These are phyloP conservation scores for Tolypocladium amazonense DNA, from an alignment of 2,329 filamentous ascomycete genomes.

Conservation along the genomic window DNA sequence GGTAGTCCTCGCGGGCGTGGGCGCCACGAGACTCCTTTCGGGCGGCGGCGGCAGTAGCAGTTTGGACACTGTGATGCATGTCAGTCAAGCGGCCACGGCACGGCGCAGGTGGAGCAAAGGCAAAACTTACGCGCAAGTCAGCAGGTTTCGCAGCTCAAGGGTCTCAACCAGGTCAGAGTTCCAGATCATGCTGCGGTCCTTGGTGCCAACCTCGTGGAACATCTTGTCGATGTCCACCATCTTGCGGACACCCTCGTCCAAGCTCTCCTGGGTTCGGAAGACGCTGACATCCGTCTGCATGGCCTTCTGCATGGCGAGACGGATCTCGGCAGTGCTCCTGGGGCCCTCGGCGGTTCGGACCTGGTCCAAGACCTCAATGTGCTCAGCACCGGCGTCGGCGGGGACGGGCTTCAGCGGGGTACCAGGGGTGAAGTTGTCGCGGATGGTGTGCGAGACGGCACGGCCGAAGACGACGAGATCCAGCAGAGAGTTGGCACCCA, in stretches of 20 bases:
- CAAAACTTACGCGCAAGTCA: constrained; percentile 82
- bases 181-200: constrained; percentile 99
- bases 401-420: constrained; percentile 67
- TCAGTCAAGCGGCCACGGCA: background rate
- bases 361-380: constrained; percentile 77
- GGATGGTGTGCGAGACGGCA: constrained; percentile 93
- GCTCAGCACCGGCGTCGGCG: constrained; percentile 79
- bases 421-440: constrained; percentile 83
- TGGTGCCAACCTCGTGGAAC: constrained; percentile 80
- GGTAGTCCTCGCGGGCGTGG: constrained; percentile 93
- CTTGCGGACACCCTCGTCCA: constrained; percentile 86
- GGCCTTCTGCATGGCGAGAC: constrained; percentile 89
- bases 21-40: constrained; percentile 96
- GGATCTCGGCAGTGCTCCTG: constrained; percentile 80
- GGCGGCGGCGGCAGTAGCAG: constrained; percentile 79
- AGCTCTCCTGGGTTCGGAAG: constrained; percentile 86
- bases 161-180: constrained; percentile 97
- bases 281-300: constrained; percentile 98
- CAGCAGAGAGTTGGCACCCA: constrained; percentile 95
- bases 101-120: too few relatives aligned
- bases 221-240: constrained; percentile 74
- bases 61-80: constrained; percentile 57
- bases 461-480: constrained; percentile 97
- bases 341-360: constrained; percentile 75
- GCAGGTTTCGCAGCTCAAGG: constrained; percentile 84